Percentiles rank a stretch among this genome's conserved stretches.
phyloP scores from a whole-genome alignment of 495 filamentous ascomycete species.

The Penicillium odoratum region DNA sequence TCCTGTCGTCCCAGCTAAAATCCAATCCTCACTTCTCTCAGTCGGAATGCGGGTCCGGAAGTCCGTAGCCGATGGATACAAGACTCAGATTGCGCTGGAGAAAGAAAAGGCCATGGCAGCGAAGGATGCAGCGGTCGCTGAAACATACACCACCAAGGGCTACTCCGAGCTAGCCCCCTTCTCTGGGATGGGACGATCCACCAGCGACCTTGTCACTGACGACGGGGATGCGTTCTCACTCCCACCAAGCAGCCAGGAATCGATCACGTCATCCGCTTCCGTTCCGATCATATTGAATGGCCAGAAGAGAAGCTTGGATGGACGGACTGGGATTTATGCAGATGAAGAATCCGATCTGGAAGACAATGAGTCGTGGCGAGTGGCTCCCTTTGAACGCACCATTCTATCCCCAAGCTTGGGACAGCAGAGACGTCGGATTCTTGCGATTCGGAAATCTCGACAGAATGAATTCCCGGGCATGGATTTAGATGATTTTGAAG shows the following conservation, averaged over 20 bases:
- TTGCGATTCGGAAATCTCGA: slow-evolving; percentile 15
- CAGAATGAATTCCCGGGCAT: slow-evolving; percentile 16
- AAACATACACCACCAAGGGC: slow-evolving; percentile 21
- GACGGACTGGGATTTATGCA: slow-evolving; percentile 57
- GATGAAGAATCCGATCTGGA: slow-evolving; percentile 15
- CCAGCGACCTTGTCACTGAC: slow-evolving; percentile 26
- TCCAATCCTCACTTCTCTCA: slow-evolving; percentile 76
- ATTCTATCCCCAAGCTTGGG: slow-evolving; percentile 38
- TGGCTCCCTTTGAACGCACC: slow-evolving; percentile 19
- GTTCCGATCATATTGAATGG: slow-evolving; percentile 11
- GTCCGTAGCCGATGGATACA: slow-evolving; percentile 88
- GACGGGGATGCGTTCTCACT: slow-evolving; percentile 45
- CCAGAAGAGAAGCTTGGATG: slow-evolving; percentile 24
- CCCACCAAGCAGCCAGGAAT: slow-evolving; percentile 49
- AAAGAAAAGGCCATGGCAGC: slow-evolving; percentile 25
- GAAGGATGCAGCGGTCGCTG: slow-evolving; percentile 18
- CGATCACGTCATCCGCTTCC: slow-evolving; percentile 23
- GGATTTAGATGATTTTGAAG: slow-evolving; percentile 47
- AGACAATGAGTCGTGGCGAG: slow-evolving; percentile 4
- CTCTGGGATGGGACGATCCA: slow-evolving; percentile 68
- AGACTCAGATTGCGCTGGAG: slow-evolving; percentile 53
- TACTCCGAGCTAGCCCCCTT: slow-evolving; percentile 67
- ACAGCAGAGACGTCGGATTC: slow-evolving; percentile 34
- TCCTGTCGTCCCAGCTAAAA: slow-evolving; percentile 55
- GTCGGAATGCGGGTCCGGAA: slow-evolving; percentile 95